phyloP scores from a whole-genome alignment of 352 stramenopile species.

The Phytophthora aleatoria region DNA sequence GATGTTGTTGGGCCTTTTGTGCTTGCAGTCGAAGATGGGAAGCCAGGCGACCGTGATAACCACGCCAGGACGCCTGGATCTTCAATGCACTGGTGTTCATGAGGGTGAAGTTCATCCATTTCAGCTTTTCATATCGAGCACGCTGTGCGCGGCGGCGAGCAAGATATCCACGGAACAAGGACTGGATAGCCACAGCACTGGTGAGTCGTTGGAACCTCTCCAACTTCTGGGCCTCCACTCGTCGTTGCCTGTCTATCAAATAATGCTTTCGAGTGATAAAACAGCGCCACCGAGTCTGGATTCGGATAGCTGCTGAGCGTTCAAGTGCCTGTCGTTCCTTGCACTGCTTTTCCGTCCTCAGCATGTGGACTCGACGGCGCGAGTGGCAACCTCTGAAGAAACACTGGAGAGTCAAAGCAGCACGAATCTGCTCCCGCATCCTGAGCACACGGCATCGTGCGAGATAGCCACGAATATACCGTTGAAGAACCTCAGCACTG shows the following conservation, averaged over 20 bases:
- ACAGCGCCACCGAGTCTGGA: constrained; percentile 62
- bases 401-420: constrained; percentile 65
- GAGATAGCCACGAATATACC: constrained; percentile 53
- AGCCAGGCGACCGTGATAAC: constrained; percentile 66
- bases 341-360: constrained; percentile 45
- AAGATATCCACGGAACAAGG: constrained; percentile 62
- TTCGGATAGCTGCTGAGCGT: constrained; percentile 40
- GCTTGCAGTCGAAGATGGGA: constrained; percentile 64
- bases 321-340: constrained; percentile 32
- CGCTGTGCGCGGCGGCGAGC: constrained; percentile 53
- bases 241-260: constrained; percentile 31
- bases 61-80: constrained; percentile 83
- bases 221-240: constrained; percentile 40
- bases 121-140: constrained; percentile 67
- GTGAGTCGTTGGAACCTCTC: constrained; percentile 46
- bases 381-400: constrained; percentile 47
- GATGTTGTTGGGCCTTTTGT: constrained; percentile 47
- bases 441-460: constrained; percentile 37
- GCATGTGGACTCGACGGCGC: constrained; percentile 40
- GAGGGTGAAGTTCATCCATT: constrained; percentile 64
- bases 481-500: constrained; percentile 55
- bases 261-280: constrained; percentile 37
- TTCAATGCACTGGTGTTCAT: constrained; percentile 68
- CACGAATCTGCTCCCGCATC: constrained; percentile 35
- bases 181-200: constrained; percentile 64